Percentiles rank a stretch among this genome's conserved stretches.
Conservation (phyloP, 257 asterid genomes). For the Pogostemon cablin region DNA sequence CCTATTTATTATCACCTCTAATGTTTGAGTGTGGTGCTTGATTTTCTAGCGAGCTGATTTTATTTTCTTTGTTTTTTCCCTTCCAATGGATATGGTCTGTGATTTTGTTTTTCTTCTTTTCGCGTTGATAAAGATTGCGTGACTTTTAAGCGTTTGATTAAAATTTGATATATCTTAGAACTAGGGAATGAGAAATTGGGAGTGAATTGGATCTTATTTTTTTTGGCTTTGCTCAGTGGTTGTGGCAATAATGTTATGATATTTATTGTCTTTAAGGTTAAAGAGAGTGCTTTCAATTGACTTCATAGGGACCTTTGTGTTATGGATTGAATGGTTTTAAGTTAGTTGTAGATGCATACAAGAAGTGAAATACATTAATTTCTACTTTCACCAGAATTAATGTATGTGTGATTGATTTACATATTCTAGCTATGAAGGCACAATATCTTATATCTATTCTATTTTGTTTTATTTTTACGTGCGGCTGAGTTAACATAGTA, state of each 20-base stretch:
- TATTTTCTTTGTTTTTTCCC: not conserved
- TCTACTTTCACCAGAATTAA: conserved; percentile 1
- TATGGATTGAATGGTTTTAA: not conserved
- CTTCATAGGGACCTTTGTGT: not conserved
- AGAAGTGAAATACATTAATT: conserved; percentile 1
- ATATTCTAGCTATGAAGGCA: not conserved
- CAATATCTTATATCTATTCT: not conserved
- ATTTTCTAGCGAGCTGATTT: not conserved
- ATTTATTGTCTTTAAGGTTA: not conserved
- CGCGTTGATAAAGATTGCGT: too few species aligned
- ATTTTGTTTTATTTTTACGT: not conserved
- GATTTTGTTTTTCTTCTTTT: not conserved
- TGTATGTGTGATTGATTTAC: conserved; percentile 23
- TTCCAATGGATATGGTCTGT: not conserved
- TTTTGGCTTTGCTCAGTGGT: not conserved
- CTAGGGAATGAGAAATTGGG: not conserved
- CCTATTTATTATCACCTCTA: not conserved
- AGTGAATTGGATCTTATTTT: not conserved
- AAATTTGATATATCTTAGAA: not conserved
- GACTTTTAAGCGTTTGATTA: not conserved
- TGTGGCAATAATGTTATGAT: not conserved
- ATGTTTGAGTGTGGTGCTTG: not conserved
- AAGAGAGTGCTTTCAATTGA: not conserved
- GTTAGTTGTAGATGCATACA: conserved; percentile 1
- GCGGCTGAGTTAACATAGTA: not conserved